Percentiles rank a stretch among this genome's conserved stretches.
Conservation (phyloP, 2,329 filamentous ascomycete species). For the Cladophialophora bantiana region DNA sequence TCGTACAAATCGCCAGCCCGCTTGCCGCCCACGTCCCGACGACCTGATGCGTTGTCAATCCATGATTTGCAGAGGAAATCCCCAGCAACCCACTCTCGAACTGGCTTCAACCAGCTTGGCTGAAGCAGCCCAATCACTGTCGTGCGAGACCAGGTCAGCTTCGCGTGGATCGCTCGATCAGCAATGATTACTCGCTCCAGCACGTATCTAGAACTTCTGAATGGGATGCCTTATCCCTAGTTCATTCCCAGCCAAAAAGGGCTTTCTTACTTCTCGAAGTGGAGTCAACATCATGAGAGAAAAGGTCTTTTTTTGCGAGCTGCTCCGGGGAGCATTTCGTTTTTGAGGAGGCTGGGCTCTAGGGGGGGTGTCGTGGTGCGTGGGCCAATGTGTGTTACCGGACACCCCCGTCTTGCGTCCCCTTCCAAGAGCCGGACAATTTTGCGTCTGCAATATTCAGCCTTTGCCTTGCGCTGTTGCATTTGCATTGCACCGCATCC, state of each 20-base stretch:
- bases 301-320: conserved; percentile 1
- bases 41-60: conserved; percentile 35
- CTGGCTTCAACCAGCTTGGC: conserved; percentile 22
- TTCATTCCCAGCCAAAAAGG: conserved; percentile 18
- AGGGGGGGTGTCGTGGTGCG: background rate
- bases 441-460: conserved; percentile 28
- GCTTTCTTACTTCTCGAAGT: conserved; percentile 13
- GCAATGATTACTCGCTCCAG: conserved; percentile 17
- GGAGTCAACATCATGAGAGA: conserved; percentile 5
- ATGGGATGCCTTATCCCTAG: conserved; percentile 22
- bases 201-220: conserved; percentile 23
- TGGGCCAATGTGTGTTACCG: background rate
- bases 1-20: conserved; percentile 22
- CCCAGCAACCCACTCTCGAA: conserved; percentile 21
- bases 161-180: conserved; percentile 30
- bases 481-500: conserved; percentile 33
- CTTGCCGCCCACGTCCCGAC: conserved; percentile 29
- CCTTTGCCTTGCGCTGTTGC: conserved; percentile 26
- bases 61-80: conserved; percentile 34
- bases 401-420: background rate
- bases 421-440: background rate
- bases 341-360: background rate
- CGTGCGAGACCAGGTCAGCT: conserved; percentile 15
- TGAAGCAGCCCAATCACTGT: conserved; percentile 30
- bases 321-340: background rate